Conservation (phyloP, 2,329 filamentous ascomycete genomes). For the Ceratocystis alfenasii region DNA sequence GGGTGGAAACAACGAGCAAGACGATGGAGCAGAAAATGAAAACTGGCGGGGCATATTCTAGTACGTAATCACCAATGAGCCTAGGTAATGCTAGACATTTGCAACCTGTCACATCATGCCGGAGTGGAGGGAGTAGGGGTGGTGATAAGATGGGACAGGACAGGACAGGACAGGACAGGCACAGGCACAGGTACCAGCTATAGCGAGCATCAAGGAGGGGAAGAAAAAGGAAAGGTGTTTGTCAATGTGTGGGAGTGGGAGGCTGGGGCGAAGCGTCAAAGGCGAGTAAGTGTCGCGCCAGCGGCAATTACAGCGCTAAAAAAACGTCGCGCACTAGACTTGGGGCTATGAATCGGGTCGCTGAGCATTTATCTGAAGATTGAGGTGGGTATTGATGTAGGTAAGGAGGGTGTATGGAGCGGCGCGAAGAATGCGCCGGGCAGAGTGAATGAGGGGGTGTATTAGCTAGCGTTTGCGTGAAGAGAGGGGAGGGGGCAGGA, state of each 20-base stretch:
- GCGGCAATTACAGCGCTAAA: background rate
- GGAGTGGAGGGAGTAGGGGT: no score
- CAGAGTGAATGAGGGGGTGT: background rate
- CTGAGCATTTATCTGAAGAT: background rate
- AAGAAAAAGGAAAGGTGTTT: background rate
- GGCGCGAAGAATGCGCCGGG: conserved; percentile 15
- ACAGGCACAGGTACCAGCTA: no score
- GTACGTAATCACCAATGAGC: no score
- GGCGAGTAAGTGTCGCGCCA: background rate
- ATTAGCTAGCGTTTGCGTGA: background rate
- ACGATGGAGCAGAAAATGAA: no score
- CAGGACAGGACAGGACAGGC: no score
- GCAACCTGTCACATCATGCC: no score
- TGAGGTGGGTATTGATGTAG: background rate
- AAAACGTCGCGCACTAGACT: background rate
- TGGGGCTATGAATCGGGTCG: background rate
- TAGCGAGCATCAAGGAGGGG: background rate
- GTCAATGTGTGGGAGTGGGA: background rate
- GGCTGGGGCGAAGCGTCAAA: background rate
- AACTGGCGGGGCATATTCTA: no score
- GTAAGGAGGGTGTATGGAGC: conserved; percentile 7
- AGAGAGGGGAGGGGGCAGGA: background rate
- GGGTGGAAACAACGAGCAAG: no score
- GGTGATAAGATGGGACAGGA: no score
- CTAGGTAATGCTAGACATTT: no score